Conservation (phyloP, 1,139 yeast species). For the Nakaseomyces kungkrabaensis region DNA sequence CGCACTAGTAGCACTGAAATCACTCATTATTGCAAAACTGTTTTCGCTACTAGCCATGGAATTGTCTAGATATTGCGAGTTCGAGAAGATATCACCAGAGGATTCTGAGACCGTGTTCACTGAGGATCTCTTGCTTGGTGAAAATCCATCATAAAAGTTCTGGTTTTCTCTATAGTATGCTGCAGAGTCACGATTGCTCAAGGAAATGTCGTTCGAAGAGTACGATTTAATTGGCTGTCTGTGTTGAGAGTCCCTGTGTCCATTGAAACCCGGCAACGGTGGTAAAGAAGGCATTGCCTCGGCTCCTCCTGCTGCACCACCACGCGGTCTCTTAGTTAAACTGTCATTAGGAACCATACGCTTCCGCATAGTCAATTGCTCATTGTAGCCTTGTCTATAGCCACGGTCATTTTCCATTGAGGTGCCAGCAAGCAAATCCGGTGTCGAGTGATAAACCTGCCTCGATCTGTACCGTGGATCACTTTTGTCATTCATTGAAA, state of each 20-base stretch:
- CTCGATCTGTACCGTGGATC: background rate
- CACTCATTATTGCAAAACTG: slow-evolving; percentile 39
- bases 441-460: slow-evolving; percentile 7
- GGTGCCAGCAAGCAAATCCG: slow-evolving; percentile 8
- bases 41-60: slow-evolving; percentile 28
- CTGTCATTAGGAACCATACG: background rate
- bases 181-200: slow-evolving; percentile 3
- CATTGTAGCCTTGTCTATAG: background rate
- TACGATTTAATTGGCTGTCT: slow-evolving; percentile 18
- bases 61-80: slow-evolving; percentile 24
- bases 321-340: background rate
- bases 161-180: slow-evolving; percentile 10
- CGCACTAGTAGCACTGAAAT: slow-evolving; percentile 82
- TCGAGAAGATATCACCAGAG: slow-evolving; percentile 18
- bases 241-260: slow-evolving; percentile 1
- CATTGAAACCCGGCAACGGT: slow-evolving; percentile 15
- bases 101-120: slow-evolving; percentile 9
- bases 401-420: background rate
- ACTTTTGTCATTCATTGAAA: background rate
- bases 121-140: slow-evolving; percentile 11
- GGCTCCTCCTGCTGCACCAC: background rate
- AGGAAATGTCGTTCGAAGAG: slow-evolving; percentile 20
- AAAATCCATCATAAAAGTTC: slow-evolving; percentile 14
- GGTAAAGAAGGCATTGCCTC: slow-evolving; percentile 21
- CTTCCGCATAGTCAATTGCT: background rate